Conservation (phyloP, 306 rosid genomes). For the Vigna nakashimae region DNA sequence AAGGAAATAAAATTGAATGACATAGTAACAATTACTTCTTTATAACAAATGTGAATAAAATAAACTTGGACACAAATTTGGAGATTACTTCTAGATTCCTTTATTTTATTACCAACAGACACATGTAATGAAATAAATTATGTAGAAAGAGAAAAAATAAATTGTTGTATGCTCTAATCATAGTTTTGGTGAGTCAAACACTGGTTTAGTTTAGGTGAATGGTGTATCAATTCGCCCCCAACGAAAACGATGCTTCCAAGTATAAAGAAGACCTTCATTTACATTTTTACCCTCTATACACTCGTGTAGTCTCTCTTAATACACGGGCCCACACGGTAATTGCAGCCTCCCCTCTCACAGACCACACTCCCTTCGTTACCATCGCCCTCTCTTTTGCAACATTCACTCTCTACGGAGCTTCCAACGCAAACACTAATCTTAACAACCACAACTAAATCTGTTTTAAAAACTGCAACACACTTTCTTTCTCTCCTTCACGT, state of each 20-base stretch:
- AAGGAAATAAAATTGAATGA: too few relatives aligned
- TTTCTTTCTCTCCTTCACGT: conserved; percentile 35
- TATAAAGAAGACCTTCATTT: not conserved
- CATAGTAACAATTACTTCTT: too few relatives aligned
- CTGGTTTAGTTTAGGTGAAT: not conserved
- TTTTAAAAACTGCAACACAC: conserved; percentile 10
- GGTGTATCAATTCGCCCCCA: conserved; percentile 18
- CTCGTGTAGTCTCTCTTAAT: not conserved
- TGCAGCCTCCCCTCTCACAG: not conserved
- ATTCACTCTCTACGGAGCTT: conserved; percentile 59
- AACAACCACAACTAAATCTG: conserved; percentile 10
- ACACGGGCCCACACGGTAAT: conserved; percentile 6
- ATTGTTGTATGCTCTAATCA: too few relatives aligned
- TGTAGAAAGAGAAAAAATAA: too few relatives aligned
- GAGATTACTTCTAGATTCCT: not conserved
- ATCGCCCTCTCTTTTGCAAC: conserved; percentile 45
- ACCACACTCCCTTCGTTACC: conserved; percentile 48
- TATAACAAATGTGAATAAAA: not conserved
- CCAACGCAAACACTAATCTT: conserved; percentile 49
- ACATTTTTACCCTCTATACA: not conserved
- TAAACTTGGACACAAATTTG: not conserved
- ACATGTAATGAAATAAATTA: not conserved
- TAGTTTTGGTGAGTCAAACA: not conserved
- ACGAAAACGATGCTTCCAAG: not conserved
- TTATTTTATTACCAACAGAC: not conserved